These are phyloP conservation scores for Diaporthe sp. DNA, from an alignment of 2,329 filamentous ascomycete species.

Conservation along the genomic window DNA sequence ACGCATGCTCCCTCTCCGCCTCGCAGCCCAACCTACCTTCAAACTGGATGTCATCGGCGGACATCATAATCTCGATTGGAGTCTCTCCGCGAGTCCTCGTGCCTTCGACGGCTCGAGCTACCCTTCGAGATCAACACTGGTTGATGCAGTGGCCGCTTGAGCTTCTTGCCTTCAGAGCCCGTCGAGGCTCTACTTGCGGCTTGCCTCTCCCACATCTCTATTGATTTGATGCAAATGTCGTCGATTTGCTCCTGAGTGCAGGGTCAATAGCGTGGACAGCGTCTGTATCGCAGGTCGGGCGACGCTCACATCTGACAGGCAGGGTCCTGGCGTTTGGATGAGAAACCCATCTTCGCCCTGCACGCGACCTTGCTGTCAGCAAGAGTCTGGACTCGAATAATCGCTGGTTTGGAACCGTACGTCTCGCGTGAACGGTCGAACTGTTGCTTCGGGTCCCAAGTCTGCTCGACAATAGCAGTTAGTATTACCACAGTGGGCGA, in stretches of 20 bases:
- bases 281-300: constrained; percentile 6
- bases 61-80: constrained; percentile 47
- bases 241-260: constrained; percentile 71
- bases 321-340: constrained; percentile 70
- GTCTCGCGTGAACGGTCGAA: constrained; percentile 69
- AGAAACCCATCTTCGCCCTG: constrained; percentile 74
- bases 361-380: constrained; percentile 26
- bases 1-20: not conserved
- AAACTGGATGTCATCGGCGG: constrained; percentile 47
- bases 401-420: constrained; percentile 54
- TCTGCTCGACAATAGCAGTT: constrained; percentile 44
- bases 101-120: constrained; percentile 52
- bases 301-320: constrained; percentile 69
- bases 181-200: constrained; percentile 62
- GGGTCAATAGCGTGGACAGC: constrained; percentile 44
- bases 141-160: constrained; percentile 71
- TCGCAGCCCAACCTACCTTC: not conserved
- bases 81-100: constrained; percentile 52
- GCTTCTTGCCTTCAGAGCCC: constrained; percentile 59
- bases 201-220: constrained; percentile 70
- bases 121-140: constrained; percentile 65
- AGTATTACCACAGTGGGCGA: not conserved
- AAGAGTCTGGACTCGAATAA: not conserved
- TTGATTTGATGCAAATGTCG: constrained; percentile 72
- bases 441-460: constrained; percentile 70